phyloP scores from a whole-genome alignment of 176 grass and related monocot genomes.

The Melocanna baccifera region DNA sequence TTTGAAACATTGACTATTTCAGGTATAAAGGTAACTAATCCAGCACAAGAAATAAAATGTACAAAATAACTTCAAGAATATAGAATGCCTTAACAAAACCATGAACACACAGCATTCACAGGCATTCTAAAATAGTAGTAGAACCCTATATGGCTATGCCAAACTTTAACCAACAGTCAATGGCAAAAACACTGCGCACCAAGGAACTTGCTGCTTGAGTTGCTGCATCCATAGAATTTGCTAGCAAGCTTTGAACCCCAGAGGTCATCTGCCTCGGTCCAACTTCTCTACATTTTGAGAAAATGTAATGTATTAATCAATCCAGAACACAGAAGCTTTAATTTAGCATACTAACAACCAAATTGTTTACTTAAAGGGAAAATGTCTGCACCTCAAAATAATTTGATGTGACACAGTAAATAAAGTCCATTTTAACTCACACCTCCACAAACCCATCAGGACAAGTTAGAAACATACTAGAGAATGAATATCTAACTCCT shows the following conservation, averaged over 20 bases:
- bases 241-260: constrained; percentile 80
- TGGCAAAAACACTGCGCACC: constrained; percentile 46
- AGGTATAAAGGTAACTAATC: neutral
- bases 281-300: constrained; percentile 55
- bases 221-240: constrained; percentile 79
- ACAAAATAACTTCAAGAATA: constrained; percentile 18
- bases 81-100: neutral
- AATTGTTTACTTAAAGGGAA: neutral
- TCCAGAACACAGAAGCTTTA: neutral
- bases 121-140: neutral
- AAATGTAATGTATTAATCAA: constrained; percentile 16
- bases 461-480: neutral
- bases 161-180: constrained; percentile 19
- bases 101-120: neutral
- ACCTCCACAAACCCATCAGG: neutral
- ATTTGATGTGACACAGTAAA: neutral
- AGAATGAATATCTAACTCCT: neutral
- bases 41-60: neutral
- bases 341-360: neutral
- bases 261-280: constrained; percentile 40
- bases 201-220: constrained; percentile 72
- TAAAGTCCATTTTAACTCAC: constrained; percentile 8
- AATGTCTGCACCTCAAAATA: neutral
- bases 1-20: constrained; percentile 26
- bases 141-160: neutral